These are phyloP conservation scores for Suillus bovinus DNA, from an alignment of 768 basidiomycete species.

Conservation along the genomic window DNA sequence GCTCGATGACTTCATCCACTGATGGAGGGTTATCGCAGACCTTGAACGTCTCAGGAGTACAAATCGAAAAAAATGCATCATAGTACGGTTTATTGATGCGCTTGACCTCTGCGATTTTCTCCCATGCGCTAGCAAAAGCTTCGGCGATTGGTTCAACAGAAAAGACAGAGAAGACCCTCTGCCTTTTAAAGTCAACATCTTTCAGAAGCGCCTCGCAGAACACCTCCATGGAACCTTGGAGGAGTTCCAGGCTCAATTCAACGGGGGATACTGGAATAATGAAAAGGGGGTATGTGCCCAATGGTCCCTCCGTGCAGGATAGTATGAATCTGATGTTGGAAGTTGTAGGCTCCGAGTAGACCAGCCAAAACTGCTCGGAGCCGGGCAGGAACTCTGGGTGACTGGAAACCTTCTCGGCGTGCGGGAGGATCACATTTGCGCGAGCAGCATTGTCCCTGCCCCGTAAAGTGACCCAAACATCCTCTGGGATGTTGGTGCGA, in stretches of 20 bases:
- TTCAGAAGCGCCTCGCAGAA: constrained; percentile 37
- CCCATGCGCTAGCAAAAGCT: constrained; percentile 46
- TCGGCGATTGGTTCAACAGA: constrained; percentile 43
- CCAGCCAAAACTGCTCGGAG: constrained; percentile 45
- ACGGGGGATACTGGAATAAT: constrained; percentile 39
- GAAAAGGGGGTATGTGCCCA: constrained; percentile 54
- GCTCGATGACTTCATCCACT: constrained; percentile 36
- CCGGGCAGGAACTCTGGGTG: constrained; percentile 24
- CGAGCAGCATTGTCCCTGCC: constrained; percentile 26
- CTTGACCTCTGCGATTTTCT: constrained; percentile 39
- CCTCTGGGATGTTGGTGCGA: constrained; percentile 20
- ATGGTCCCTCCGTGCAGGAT: constrained; percentile 44
- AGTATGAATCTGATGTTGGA: constrained; percentile 44
- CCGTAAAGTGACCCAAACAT: constrained; percentile 32
- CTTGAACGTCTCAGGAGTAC: constrained; percentile 39
- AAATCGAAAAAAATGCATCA: constrained; percentile 46
- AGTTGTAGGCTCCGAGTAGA: constrained; percentile 40
- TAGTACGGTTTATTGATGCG: constrained; percentile 49
- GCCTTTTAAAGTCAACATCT: constrained; percentile 25
- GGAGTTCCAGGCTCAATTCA: constrained; percentile 28
- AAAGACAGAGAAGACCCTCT: constrained; percentile 67
- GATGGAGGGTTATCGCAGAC: constrained; percentile 23
- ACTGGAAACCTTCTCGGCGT: constrained; percentile 45
- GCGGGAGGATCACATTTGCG: constrained; percentile 52
- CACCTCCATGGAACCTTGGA: constrained; percentile 38